These are phyloP conservation scores for Paraphoma chrysanthemicola DNA, from an alignment of 2,329 filamentous ascomycete genomes.

Conservation along the genomic window DNA sequence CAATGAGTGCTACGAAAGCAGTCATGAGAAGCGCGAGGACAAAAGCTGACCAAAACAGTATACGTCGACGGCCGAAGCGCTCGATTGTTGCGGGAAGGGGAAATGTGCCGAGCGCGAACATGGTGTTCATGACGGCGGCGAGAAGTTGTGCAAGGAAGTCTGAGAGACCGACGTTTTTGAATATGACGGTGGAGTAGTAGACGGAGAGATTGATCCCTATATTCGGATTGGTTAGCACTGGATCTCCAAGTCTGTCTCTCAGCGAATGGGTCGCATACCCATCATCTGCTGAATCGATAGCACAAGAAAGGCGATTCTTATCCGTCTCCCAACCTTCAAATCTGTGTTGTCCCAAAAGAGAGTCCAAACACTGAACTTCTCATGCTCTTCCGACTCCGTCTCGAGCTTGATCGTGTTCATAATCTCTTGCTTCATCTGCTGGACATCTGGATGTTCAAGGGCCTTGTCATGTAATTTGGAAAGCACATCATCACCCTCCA, in stretches of 20 bases:
- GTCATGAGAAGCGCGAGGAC: conserved; percentile 28
- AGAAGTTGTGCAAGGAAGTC: conserved; percentile 22
- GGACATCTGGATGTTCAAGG: conserved; percentile 25
- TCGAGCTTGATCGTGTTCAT: conserved; percentile 27
- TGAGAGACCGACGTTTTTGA: conserved; percentile 36
- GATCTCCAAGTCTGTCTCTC: neutral
- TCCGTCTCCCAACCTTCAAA: conserved; percentile 44
- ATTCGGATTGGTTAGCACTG: neutral
- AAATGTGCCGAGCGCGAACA: conserved; percentile 73
- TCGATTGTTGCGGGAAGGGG: conserved; percentile 39
- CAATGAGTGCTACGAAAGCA: conserved; percentile 32
- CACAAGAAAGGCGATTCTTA: conserved; percentile 49
- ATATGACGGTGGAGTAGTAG: conserved; percentile 45
- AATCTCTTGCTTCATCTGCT: conserved; percentile 30
- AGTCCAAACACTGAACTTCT: conserved; percentile 33
- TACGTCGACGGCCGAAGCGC: conserved; percentile 35
- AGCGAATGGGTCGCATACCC: conserved; percentile 1
- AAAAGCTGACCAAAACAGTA: conserved; percentile 37
- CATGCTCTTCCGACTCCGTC: conserved; percentile 27
- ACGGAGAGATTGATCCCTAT: conserved; percentile 30
- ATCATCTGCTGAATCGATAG: conserved; percentile 20
- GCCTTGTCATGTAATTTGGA: conserved; percentile 44
- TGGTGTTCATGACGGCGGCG: conserved; percentile 78
- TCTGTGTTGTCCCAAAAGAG: conserved; percentile 48
- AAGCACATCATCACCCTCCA: conserved; percentile 55